Evolutionary conservation across 2,329 filamentous ascomycete species (phyloP), one percentile per base, ranked within the genome.

Genomic region (Penicillium sp.): DNA sequence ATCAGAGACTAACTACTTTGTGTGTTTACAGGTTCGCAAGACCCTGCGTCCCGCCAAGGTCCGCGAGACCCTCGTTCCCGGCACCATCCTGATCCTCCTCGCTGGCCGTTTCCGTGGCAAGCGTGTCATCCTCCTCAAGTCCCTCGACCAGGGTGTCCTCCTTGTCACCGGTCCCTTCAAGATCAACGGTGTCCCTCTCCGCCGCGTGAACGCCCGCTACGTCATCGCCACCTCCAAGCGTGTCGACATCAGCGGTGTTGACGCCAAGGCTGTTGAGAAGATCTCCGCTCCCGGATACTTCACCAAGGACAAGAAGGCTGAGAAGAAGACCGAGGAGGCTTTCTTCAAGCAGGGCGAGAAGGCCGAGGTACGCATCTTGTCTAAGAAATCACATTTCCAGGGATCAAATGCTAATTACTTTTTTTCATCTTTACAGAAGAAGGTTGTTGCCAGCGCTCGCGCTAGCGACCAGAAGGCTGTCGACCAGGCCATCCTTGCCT

Each of bases 291-390:
- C 81, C 74, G 88, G 87, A 76, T 98, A 98, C 87, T 98, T 98
- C 81, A 86, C 87, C 71, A 85, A 86, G 72, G 93, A 97, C 76
- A 95, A 95, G 84, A 78, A 75, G 66, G 73, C 79, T 69, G 83
- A 89, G 77, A 88, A 95, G 81, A 95, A 96, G 87, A 85, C 87
- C 68, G 91, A 98, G 83, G 91, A 96, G 74, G 88, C 90, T 74
- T 98, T 98, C 84, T 96, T 97, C 85, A 90, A 93, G 84, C 89
- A 96, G 82, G 80, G 90, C 75, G 90, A 96, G 85, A 95, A 95
- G 84, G 80, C 88, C 72, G 82, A 95, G 88, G 89, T 95, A 82
- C 63, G 87, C 67, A 52, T 53, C 9, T 32, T 32, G 31, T 40
- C 28, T 43, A 31, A 2, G 10, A 34, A 13, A 43, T 17, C 26